A percentile compares a stretch with the other conserved stretches of the same genome.
phyloP scores from a whole-genome alignment of 192 early-diverging fungal species.

The Coemansia sp. region DNA sequence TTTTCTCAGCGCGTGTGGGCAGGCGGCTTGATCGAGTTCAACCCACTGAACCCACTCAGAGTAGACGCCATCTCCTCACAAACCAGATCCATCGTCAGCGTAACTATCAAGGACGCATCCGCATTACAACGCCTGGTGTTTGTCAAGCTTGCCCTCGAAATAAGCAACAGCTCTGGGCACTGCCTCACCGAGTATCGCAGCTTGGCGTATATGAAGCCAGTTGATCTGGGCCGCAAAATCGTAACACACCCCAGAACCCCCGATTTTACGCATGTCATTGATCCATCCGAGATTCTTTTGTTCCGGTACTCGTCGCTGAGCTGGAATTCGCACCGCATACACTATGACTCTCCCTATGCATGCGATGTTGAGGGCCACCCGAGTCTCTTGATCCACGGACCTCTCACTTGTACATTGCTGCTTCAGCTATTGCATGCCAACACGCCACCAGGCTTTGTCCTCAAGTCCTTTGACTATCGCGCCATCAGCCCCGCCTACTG shows the following conservation, averaged over 20 bases:
- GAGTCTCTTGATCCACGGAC: slow-evolving; percentile 74
- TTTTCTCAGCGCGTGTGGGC: slow-evolving; percentile 86
- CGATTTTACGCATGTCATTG: slow-evolving; percentile 59
- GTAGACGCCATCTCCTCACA: slow-evolving; percentile 64
- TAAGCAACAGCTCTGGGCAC: slow-evolving; percentile 61
- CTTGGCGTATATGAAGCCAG: slow-evolving; percentile 63
- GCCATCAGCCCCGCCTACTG: slow-evolving; percentile 69
- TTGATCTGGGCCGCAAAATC: slow-evolving; percentile 23
- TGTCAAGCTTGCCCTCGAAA: slow-evolving; percentile 65
- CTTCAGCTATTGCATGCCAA: slow-evolving; percentile 62
- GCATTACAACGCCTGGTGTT: slow-evolving; percentile 52
- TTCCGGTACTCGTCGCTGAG: slow-evolving; percentile 89
- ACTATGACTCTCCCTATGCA: slow-evolving; percentile 77
- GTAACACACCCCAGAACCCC: slow-evolving; percentile 53
- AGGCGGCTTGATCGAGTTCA: slow-evolving; percentile 69
- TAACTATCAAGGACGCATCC: slow-evolving; percentile 61
- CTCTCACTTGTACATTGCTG: slow-evolving; percentile 74
- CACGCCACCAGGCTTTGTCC: slow-evolving; percentile 34
- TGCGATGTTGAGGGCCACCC: slow-evolving; percentile 66
- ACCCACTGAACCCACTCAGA: slow-evolving; percentile 57
- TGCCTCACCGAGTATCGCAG: slow-evolving; percentile 64
- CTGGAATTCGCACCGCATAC: slow-evolving; percentile 88
- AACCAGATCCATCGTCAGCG: slow-evolving; percentile 56
- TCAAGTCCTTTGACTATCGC: slow-evolving; percentile 68
- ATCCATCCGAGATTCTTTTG: slow-evolving; percentile 67